Percentiles rank a stretch among this genome's conserved stretches.
These are phyloP conservation scores for Taxillus chinensis DNA, from an alignment of 164 flowering plant genomes.

Conservation along the genomic window DNA sequence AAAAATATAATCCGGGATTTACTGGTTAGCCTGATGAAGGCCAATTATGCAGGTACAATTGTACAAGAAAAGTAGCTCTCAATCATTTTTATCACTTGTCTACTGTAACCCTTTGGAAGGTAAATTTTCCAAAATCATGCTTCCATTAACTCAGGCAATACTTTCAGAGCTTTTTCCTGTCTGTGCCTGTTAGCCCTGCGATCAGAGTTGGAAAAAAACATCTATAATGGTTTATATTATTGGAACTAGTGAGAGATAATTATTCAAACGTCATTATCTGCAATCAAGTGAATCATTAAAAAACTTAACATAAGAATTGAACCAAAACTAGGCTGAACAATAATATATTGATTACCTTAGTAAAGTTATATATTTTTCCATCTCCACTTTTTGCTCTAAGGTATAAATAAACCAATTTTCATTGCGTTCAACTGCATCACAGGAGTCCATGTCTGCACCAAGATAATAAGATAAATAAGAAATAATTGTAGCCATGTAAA, in stretches of 20 bases:
- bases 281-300: too few relatives aligned
- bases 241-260: neutral
- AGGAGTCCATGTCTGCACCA: conserved; percentile 26
- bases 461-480: neutral
- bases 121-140: neutral
- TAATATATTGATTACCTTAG: conserved; percentile 17
- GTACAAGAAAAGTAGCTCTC: too few relatives aligned
- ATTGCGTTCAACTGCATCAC: conserved; percentile 9
- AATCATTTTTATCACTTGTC: too few relatives aligned
- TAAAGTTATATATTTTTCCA: conserved; percentile 29
- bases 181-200: neutral
- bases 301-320: neutral
- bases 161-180: neutral
- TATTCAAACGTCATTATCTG: neutral
- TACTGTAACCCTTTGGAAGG: neutral
- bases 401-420: conserved; percentile 39
- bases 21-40: too few relatives aligned
- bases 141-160: neutral
- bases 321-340: neutral
- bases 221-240: neutral
- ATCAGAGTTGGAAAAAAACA: neutral
- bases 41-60: too few relatives aligned
- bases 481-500: neutral
- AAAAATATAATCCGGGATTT: too few relatives aligned
- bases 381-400: conserved; percentile 22